Evolutionary conservation across 2,329 filamentous ascomycete genomes (phyloP).

Genomic region (Thielaviopsis populi): DNA sequence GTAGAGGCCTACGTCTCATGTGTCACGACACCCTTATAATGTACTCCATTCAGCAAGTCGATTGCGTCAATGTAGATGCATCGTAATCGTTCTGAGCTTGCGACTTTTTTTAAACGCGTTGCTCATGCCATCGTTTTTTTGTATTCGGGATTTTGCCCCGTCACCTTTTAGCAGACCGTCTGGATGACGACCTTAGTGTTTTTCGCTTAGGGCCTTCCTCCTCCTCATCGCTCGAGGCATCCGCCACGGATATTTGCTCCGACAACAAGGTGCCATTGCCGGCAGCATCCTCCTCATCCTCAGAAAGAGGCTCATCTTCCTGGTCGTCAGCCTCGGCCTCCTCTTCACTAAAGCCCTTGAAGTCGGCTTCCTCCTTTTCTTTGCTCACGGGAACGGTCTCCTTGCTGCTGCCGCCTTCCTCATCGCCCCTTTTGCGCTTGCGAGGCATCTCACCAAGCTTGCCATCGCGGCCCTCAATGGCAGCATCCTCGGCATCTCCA

Average conservation of each 20-base stretch:
- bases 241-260: background rate
- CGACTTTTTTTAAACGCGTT: background rate
- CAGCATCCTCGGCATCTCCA: conserved; percentile 29
- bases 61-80: background rate
- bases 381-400: conserved; percentile 22
- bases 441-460: conserved; percentile 74
- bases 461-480: conserved; percentile 57
- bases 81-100: background rate
- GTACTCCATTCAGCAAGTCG: too few relatives aligned
- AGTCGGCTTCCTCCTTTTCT: conserved; percentile 26
- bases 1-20: too few relatives aligned
- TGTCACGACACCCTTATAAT: too few relatives aligned
- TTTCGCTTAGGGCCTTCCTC: conserved; percentile 10
- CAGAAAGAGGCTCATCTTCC: conserved; percentile 22
- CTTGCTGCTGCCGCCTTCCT: conserved; percentile 30
- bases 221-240: conserved; percentile 9
- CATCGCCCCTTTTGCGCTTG: conserved; percentile 54
- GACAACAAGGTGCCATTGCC: background rate
- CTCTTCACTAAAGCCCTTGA: conserved; percentile 34
- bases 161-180: conserved; percentile 7
- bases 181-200: conserved; percentile 9
- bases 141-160: background rate
- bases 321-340: conserved; percentile 27
- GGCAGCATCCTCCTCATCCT: background rate
- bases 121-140: background rate